These are phyloP conservation scores for Penicillium sp. DNA, from an alignment of 2,329 filamentous ascomycete species.

Conservation along the genomic window DNA sequence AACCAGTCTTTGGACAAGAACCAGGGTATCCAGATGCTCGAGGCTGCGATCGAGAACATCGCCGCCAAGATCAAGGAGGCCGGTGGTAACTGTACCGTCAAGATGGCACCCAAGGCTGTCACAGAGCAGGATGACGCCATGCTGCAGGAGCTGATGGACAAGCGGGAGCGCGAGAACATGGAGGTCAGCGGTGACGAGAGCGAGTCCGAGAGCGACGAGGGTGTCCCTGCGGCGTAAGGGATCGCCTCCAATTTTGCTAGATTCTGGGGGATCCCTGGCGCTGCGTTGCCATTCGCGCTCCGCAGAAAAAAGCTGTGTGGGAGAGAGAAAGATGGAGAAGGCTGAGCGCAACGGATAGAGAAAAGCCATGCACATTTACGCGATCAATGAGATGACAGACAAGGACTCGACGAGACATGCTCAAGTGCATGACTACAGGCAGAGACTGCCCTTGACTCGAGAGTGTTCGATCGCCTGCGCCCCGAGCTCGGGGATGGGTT, in stretches of 20 bases:
- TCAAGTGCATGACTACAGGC: conserved; percentile 17
- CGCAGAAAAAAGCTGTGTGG: conserved; percentile 8
- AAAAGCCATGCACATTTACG: conserved; percentile 18
- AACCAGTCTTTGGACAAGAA: conserved; percentile 93
- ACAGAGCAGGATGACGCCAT: conserved; percentile 98
- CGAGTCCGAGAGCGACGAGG: conserved; percentile 90
- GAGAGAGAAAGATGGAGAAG: conserved; percentile 7
- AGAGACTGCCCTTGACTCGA: conserved; percentile 16
- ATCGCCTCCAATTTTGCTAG: conserved; percentile 9
- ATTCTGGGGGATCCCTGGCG: conserved; percentile 12
- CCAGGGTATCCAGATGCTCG: conserved; percentile 73
- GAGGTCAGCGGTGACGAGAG: conserved; percentile 98
- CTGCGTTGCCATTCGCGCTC: conserved; percentile 14
- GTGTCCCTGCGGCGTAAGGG: conserved; percentile 50
- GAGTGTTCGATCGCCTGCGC: conserved; percentile 14
- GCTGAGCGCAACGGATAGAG: conserved; percentile 20
- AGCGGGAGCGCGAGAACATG: conserved; percentile 94
- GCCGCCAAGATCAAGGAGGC: conserved; percentile 69
- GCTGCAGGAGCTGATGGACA: conserved; percentile 97
- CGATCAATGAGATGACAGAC: conserved; percentile 17
- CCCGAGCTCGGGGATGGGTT: conserved; percentile 14
- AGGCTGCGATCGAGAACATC: conserved; percentile 86
- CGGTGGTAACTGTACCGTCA: conserved; percentile 76
- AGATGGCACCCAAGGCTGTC: conserved; percentile 99
- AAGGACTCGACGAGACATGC: conserved; percentile 16